Conservation (phyloP, 176 grass and related monocot species). For the Neostapfia colusana region DNA sequence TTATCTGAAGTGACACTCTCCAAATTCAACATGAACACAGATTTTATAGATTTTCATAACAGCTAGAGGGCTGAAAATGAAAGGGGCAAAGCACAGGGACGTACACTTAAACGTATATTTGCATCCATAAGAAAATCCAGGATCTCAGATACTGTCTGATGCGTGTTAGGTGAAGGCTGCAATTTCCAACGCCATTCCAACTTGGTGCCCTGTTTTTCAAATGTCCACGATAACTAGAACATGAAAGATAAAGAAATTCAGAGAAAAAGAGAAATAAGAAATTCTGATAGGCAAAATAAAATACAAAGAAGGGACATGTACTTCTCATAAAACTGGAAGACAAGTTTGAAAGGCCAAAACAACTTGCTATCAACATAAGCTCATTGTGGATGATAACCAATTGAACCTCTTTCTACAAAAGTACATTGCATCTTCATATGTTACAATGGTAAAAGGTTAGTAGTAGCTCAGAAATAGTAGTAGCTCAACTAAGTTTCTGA, state of each 20-base stretch:
- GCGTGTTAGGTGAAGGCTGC: slow-evolving; percentile 60
- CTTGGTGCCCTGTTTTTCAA: slow-evolving; percentile 82
- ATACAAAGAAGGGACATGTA: neutral
- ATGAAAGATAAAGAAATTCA: neutral
- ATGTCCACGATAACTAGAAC: slow-evolving; percentile 79
- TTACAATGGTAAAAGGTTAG: neutral
- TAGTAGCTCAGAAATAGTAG: neutral
- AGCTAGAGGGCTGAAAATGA: neutral
- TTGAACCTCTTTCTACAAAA: neutral
- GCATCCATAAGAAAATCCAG: slow-evolving; percentile 94
- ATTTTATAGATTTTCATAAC: neutral
- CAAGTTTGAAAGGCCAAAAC: neutral
- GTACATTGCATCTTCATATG: neutral
- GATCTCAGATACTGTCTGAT: slow-evolving; percentile 64
- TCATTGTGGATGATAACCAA: neutral
- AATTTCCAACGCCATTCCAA: slow-evolving; percentile 96
- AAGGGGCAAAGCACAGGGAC: slow-evolving; percentile 16
- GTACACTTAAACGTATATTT: slow-evolving; percentile 95
- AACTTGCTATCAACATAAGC: neutral
- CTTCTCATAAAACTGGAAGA: neutral
- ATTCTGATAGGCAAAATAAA: neutral
- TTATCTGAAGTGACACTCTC: neutral
- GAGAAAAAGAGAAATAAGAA: neutral
- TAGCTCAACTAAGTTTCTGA: neutral
- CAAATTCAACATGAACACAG: slow-evolving; percentile 2